A percentile compares a stretch with the other conserved stretches of the same genome.
Conservation (phyloP, 2,329 filamentous ascomycete species). For the Cladosporium velox region DNA sequence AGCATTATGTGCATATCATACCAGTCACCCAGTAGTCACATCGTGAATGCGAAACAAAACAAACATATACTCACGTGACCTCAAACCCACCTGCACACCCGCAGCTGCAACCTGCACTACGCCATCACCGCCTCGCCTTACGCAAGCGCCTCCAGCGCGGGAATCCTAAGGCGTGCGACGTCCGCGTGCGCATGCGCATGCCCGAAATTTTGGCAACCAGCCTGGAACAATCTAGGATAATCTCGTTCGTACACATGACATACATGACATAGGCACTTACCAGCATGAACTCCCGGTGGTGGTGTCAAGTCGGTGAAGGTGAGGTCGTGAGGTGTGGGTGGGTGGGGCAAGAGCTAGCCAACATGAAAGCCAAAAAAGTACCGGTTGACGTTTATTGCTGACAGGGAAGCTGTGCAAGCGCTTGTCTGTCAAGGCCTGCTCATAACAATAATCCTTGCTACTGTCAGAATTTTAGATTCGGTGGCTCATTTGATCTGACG, state of each 20-base stretch:
- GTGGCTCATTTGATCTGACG: not conserved
- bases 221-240: too few relatives aligned
- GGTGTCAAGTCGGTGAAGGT: not conserved
- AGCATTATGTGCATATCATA: not conserved
- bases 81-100: not conserved
- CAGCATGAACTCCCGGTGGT: not conserved
- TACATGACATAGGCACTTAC: not conserved
- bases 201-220: too few relatives aligned
- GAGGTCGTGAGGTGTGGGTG: slow-evolving; percentile 9
- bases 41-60: not conserved
- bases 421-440: not conserved
- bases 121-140: not conserved
- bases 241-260: not conserved
- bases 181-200: not conserved
- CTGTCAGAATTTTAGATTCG: not conserved
- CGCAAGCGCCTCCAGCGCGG: not conserved
- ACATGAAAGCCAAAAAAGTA: not conserved
- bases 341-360: not conserved
- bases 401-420: not conserved
- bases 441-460: not conserved
- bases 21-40: not conserved
- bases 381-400: not conserved
- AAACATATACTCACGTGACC: not conserved
- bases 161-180: not conserved
- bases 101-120: not conserved